These are phyloP conservation scores for Hymenoscyphus repandus DNA, from an alignment of 2,329 filamentous ascomycete genomes.

Conservation along the genomic window DNA sequence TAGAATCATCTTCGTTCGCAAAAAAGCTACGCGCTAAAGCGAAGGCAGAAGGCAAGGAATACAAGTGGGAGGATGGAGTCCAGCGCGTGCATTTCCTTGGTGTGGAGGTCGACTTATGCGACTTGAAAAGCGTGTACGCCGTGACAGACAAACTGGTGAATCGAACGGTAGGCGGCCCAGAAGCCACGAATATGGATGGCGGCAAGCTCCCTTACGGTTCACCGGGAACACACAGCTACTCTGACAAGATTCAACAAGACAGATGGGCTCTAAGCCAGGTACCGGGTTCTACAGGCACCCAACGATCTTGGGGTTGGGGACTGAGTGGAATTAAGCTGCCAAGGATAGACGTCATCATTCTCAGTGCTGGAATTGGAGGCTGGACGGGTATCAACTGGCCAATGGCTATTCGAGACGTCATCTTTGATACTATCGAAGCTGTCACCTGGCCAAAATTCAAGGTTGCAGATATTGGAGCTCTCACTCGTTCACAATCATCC, in stretches of 20 bases:
- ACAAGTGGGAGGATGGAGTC: slow-evolving; percentile 39
- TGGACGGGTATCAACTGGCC: slow-evolving; percentile 76
- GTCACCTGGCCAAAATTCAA: slow-evolving; percentile 79
- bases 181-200: slow-evolving; percentile 30
- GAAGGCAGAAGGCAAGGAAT: slow-evolving; percentile 50
- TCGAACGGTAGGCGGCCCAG: slow-evolving; percentile 29
- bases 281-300: slow-evolving; percentile 44
- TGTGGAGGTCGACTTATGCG: slow-evolving; percentile 55
- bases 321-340: slow-evolving; percentile 48
- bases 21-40: slow-evolving; percentile 40
- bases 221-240: slow-evolving; percentile 27
- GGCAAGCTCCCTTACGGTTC: slow-evolving; percentile 29
- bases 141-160: slow-evolving; percentile 28
- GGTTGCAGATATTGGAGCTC: slow-evolving; percentile 48
- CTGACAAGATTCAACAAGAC: slow-evolving; percentile 24
- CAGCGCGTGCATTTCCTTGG: slow-evolving; percentile 53
- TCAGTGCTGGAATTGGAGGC: slow-evolving; percentile 85
- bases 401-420: slow-evolving; percentile 42
- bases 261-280: slow-evolving; percentile 39
- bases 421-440: slow-evolving; percentile 61
- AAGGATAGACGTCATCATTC: slow-evolving; percentile 71
- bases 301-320: slow-evolving; percentile 36
- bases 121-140: slow-evolving; percentile 44
- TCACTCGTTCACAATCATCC: slow-evolving; percentile 47
- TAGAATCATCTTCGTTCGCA: slow-evolving; percentile 44